Percentiles rank a stretch among this genome's conserved stretches.
Evolutionary conservation across 495 filamentous ascomycete species (phyloP).

Genomic region (Penicillium lividum): DNA sequence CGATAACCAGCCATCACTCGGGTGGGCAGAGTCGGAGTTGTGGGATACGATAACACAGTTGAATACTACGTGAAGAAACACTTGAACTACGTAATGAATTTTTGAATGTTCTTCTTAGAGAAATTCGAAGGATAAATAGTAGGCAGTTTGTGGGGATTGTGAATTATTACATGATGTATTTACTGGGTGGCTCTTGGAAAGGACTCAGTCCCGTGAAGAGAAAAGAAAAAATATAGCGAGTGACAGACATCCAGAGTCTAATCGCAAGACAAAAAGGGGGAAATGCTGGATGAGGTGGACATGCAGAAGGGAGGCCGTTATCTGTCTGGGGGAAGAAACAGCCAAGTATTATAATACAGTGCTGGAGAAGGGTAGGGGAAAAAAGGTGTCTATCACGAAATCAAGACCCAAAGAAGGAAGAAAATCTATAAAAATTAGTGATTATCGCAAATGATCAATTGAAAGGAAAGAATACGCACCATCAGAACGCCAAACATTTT

Average conservation of each 20-base stretch:
- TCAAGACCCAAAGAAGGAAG: constrained; percentile 61
- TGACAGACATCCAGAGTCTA: constrained; percentile 27
- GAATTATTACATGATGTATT: constrained; percentile 30
- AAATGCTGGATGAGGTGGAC: constrained; percentile 18
- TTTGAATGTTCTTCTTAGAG: neutral
- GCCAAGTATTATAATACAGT: constrained; percentile 44
- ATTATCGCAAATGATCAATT: neutral
- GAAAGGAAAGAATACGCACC: constrained; percentile 42
- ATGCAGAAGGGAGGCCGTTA: constrained; percentile 22
- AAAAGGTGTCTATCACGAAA: constrained; percentile 47
- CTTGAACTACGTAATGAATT: neutral
- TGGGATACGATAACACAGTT: constrained; percentile 27
- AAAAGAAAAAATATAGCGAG: constrained; percentile 16
- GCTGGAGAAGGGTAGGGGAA: constrained; percentile 15
- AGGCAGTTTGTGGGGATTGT: constrained; percentile 8
- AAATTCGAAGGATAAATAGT: neutral
- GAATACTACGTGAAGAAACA: neutral
- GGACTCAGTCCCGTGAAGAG: constrained; percentile 27
- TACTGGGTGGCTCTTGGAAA: constrained; percentile 20
- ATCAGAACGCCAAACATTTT: constrained; percentile 97
- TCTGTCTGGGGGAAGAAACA: constrained; percentile 8
- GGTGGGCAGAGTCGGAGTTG: constrained; percentile 31
- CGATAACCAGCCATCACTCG: constrained; percentile 33
- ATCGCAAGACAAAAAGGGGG: constrained; percentile 19
- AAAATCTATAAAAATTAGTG: constrained; percentile 48